These are phyloP conservation scores for Hansenula anomala DNA, from an alignment of 1,139 yeast genomes.

Conservation along the genomic window DNA sequence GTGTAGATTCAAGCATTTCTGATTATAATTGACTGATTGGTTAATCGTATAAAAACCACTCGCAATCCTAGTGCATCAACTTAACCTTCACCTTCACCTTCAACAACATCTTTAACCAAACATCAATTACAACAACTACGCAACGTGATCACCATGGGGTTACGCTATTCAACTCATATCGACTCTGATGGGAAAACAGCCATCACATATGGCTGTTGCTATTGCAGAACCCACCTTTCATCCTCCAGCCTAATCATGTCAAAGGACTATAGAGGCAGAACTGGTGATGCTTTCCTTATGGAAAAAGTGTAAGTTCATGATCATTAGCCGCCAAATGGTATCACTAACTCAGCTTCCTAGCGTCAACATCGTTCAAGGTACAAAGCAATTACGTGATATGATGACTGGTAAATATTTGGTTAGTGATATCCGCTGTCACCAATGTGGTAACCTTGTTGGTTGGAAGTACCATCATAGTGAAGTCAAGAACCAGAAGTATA, in stretches of 20 bases:
- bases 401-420: conserved; percentile 38
- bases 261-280: conserved; percentile 35
- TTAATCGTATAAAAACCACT: too few relatives aligned
- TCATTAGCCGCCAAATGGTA: background rate
- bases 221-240: conserved; percentile 38
- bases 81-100: background rate
- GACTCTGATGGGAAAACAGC: conserved; percentile 26
- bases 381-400: conserved; percentile 33
- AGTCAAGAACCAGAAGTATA: conserved; percentile 31
- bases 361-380: conserved; percentile 31
- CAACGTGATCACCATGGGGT: conserved; percentile 27
- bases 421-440: conserved; percentile 37
- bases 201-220: conserved; percentile 34
- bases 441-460: conserved; percentile 36
- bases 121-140: background rate
- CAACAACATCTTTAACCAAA: background rate
- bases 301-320: conserved; percentile 24
- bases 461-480: conserved; percentile 38
- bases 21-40: too few relatives aligned
- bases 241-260: conserved; percentile 33
- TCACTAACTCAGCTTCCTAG: background rate
- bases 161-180: conserved; percentile 33
- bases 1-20: too few relatives aligned
- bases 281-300: conserved; percentile 39
- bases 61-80: too few relatives aligned